Base-by-base conservation (phyloP, 73 alveolate genomes). In the Paramecium pentaurelia region DNA sequence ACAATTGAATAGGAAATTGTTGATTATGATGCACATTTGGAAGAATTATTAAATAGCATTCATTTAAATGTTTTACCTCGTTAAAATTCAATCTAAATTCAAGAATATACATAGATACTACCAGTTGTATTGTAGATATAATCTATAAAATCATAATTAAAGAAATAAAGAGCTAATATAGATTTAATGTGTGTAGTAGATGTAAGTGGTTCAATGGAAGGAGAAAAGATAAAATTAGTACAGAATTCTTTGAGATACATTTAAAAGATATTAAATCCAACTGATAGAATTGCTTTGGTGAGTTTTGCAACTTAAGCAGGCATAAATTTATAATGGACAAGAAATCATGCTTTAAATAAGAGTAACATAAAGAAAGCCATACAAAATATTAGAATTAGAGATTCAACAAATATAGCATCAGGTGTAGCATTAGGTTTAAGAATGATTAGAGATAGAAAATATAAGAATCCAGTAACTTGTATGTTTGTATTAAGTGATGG, bases 131-230 rank as follows among this genome's bases (percentile, higher is more conserved):
- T 75, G 88, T 18, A 75, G 37, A 75, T 75, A 11, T 16, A 75
- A 2, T 22, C 60, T 6, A 14, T 37, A 22, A 75, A 75, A 75
- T 34, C 37, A 12, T n/a, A 34, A 75, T 3, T 32, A 6, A 75
- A 75, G 49, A 40, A 22, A 18, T 32, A 75, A 22, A 87, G 93
- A 64, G 77, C 93, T 1, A 86, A 86, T 22, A 37, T 87, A 6
- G 93, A 87, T 68, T 28, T 87, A 9, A 54, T 87, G 30, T 87
- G 93, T 40, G 88, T 68, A 18, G 70, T 87, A 36, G 93, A 87
- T 87, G 86, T 64, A 14, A 87, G 93, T 68, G 93, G 93, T 5
- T 60, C 88, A 3, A 87, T 87, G 93, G 58, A 64, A 8, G 93
- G 93, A 37, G 88, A 60, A 14, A 87, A 87, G 34, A 25, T 87